These are phyloP conservation scores for Whalleya microplaca DNA, from an alignment of 2,329 filamentous ascomycete genomes.

Conservation along the genomic window DNA sequence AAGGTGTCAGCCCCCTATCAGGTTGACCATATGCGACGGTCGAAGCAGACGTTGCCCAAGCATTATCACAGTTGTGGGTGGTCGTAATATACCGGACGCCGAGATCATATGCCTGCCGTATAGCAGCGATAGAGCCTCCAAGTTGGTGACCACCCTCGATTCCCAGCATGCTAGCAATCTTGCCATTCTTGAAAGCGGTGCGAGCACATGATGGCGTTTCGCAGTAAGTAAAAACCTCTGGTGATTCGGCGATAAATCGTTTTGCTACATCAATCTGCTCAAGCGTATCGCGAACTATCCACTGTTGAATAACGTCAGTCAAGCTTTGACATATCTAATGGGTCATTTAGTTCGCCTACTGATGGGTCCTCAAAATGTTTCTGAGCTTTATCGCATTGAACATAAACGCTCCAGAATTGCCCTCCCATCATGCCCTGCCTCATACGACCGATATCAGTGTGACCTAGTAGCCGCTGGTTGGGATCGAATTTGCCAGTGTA, in stretches of 20 bases:
- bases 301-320: not conserved
- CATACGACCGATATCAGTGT: constrained; percentile 27
- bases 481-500: constrained; percentile 23
- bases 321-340: not conserved
- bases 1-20: constrained; percentile 30
- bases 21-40: constrained; percentile 32
- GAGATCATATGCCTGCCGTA: constrained; percentile 41
- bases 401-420: constrained; percentile 32
- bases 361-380: constrained; percentile 24
- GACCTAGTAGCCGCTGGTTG: constrained; percentile 22
- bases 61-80: constrained; percentile 42
- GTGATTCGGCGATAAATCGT: constrained; percentile 35
- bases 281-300: constrained; percentile 27
- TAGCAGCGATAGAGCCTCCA: constrained; percentile 38
- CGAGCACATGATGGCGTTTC: constrained; percentile 32
- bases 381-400: constrained; percentile 20
- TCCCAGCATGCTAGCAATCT: constrained; percentile 43
- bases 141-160: constrained; percentile 43
- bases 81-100: constrained; percentile 44
- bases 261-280: constrained; percentile 42
- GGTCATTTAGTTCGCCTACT: constrained; percentile 1
- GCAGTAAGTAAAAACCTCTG: constrained; percentile 32
- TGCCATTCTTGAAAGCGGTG: constrained; percentile 36
- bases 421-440: constrained; percentile 25
- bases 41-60: constrained; percentile 36